phyloP scores from a whole-genome alignment of 2,329 filamentous ascomycete species.

The Aspergillus fructus region DNA sequence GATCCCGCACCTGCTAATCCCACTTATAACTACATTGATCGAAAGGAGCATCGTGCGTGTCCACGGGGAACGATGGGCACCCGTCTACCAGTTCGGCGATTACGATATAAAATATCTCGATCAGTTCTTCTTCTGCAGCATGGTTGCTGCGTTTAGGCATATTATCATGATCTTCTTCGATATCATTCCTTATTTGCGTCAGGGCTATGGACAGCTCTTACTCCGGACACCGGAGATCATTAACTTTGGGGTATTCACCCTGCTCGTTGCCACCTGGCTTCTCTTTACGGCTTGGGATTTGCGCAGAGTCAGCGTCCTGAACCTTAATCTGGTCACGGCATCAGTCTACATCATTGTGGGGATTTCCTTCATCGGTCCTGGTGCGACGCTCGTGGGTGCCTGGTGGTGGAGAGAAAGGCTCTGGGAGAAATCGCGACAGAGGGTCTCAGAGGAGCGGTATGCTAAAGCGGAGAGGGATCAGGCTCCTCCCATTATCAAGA shows the following conservation, averaged over 20 bases:
- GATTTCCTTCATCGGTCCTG: background rate
- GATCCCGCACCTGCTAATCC: background rate
- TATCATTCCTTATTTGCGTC: background rate
- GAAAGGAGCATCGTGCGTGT: background rate
- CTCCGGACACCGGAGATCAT: background rate
- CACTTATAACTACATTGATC: background rate
- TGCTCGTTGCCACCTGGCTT: background rate
- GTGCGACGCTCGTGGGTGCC: background rate
- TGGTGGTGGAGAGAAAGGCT: slow-evolving; percentile 4
- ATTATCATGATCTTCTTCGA: background rate
- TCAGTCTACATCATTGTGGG: background rate
- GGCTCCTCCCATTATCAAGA: background rate
- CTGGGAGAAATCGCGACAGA: slow-evolving; percentile 2
- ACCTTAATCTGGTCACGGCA: background rate
- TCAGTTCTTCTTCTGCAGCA: background rate
- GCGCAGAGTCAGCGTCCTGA: background rate
- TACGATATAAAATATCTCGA: background rate
- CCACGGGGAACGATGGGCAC: background rate
- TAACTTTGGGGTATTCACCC: background rate
- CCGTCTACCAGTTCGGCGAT: background rate
- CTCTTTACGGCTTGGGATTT: slow-evolving; percentile 5
- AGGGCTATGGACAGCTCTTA: background rate
- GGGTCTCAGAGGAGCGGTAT: background rate
- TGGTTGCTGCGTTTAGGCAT: background rate
- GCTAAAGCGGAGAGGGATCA: background rate